These are phyloP conservation scores for Xylaria nigripes DNA, from an alignment of 495 filamentous ascomycete species.

Conservation along the genomic window DNA sequence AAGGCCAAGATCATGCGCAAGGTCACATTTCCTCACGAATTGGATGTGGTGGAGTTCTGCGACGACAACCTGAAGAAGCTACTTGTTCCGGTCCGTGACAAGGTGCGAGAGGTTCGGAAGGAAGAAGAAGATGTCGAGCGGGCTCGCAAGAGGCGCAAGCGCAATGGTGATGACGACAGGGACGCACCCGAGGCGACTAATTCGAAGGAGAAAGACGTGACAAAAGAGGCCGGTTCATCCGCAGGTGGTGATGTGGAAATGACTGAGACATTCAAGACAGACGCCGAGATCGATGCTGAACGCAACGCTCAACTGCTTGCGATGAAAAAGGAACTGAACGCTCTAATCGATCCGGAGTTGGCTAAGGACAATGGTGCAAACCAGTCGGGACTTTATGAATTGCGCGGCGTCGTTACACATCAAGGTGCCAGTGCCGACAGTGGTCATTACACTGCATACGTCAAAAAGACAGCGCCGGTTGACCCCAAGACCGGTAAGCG, in stretches of 20 bases:
- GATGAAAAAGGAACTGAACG: slow-evolving; percentile 77
- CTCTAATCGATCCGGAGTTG: slow-evolving; percentile 61
- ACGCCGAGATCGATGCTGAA: slow-evolving; percentile 85
- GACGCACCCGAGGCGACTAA: slow-evolving; percentile 28
- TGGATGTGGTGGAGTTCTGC: slow-evolving; percentile 92
- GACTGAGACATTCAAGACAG: slow-evolving; percentile 76
- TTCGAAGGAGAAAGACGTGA: slow-evolving; percentile 25
- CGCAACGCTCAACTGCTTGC: slow-evolving; percentile 59
- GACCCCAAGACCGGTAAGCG: slow-evolving; percentile 61
- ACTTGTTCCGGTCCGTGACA: slow-evolving; percentile 84
- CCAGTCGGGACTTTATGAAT: slow-evolving; percentile 87
- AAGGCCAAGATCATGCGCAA: slow-evolving; percentile 99
- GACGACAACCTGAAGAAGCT: slow-evolving; percentile 77
- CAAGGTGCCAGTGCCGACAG: slow-evolving; percentile 95
- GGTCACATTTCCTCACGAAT: slow-evolving; percentile 86
- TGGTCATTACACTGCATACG: slow-evolving; percentile 94
- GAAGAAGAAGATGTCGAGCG: slow-evolving; percentile 87
- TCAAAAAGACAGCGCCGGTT: slow-evolving; percentile 73
- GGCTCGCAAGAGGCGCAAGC: slow-evolving; percentile 77
- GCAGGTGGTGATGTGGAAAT: slow-evolving; percentile 60
- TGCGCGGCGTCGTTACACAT: slow-evolving; percentile 93
- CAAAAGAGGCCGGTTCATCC: slow-evolving; percentile 16
- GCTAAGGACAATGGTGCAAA: slow-evolving; percentile 74
- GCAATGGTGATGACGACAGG: slow-evolving; percentile 55
- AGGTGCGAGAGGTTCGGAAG: slow-evolving; percentile 90